Evolutionary conservation across 1,284 basidiomycete genomes (phyloP).

Genomic region (Sparassis latifolia): DNA sequence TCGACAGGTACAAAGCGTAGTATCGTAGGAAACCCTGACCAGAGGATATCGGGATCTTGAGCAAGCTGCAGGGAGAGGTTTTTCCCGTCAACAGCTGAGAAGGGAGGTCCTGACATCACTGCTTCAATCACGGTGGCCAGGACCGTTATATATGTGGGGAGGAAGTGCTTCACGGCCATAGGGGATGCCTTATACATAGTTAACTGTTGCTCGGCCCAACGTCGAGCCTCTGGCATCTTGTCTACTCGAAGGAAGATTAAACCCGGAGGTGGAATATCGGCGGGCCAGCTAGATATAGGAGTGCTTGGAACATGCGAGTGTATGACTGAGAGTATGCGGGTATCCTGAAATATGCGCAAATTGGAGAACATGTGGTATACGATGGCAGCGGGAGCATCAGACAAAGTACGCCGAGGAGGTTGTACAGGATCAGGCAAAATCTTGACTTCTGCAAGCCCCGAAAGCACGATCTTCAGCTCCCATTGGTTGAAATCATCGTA

Average conservation of each 20-base stretch:
- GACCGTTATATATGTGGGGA: slow-evolving; percentile 36
- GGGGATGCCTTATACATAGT: slow-evolving; percentile 35
- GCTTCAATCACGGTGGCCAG: slow-evolving; percentile 32
- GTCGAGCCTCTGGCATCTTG: slow-evolving; percentile 39
- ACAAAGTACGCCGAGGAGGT: slow-evolving; percentile 24
- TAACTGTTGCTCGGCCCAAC: slow-evolving; percentile 51
- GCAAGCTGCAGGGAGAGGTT: slow-evolving; percentile 21
- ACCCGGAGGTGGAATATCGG: slow-evolving; percentile 48
- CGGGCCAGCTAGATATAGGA: slow-evolving; percentile 45
- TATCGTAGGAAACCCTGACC: slow-evolving; percentile 44
- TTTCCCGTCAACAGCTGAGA: background rate
- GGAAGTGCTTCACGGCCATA: slow-evolving; percentile 41
- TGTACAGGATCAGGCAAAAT: slow-evolving; percentile 20
- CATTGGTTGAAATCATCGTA: slow-evolving; percentile 61
- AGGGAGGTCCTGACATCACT: slow-evolving; percentile 8
- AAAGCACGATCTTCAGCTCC: slow-evolving; percentile 49
- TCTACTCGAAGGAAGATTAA: slow-evolving; percentile 56
- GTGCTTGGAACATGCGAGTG: slow-evolving; percentile 32
- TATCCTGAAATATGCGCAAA: slow-evolving; percentile 49
- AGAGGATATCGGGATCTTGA: slow-evolving; percentile 38
- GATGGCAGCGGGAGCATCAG: slow-evolving; percentile 39
- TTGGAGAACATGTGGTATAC: slow-evolving; percentile 68
- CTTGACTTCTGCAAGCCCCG: slow-evolving; percentile 34
- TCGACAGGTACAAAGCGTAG: slow-evolving; percentile 50
- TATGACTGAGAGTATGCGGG: slow-evolving; percentile 41